Conservation (phyloP, 495 filamentous ascomycete species). For the Podospora australis region DNA sequence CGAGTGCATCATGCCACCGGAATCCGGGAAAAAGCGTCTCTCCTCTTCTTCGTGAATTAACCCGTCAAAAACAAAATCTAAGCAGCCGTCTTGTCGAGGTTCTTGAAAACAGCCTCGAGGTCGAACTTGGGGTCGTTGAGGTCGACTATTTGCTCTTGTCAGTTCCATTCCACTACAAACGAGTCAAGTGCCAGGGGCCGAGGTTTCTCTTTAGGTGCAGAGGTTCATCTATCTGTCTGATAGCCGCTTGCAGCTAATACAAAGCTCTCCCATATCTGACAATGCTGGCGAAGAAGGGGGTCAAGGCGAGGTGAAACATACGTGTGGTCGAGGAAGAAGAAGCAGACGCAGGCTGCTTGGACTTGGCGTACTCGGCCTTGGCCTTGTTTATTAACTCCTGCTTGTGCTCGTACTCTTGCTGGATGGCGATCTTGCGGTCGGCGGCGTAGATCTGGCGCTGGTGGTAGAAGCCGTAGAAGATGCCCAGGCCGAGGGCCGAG, state of each 20-base stretch:
- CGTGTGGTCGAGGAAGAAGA: conserved; percentile 44
- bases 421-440: conserved; percentile 56
- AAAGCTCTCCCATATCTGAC: no score
- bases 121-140: conserved; percentile 82
- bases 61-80: no score
- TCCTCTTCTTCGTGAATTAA: no score
- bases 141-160: conserved; percentile 58
- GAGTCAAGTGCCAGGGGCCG: no score
- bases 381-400: conserved; percentile 81
- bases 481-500: conserved; percentile 76
- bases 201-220: no score
- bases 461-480: conserved; percentile 90
- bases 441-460: conserved; percentile 65
- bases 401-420: conserved; percentile 83
- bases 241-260: no score
- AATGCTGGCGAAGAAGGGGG: no score
- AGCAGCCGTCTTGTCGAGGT: conserved; percentile 50
- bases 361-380: conserved; percentile 80
- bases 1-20: no score
- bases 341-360: conserved; percentile 59
- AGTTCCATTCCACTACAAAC: conserved; percentile 5
- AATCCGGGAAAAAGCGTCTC: no score
- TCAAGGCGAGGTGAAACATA: conserved; percentile 48
- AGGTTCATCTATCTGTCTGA: no score
- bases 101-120: conserved; percentile 72